Base-by-base conservation (phyloP, 345 rosid species). In the Eutrema heterophyllum region DNA sequence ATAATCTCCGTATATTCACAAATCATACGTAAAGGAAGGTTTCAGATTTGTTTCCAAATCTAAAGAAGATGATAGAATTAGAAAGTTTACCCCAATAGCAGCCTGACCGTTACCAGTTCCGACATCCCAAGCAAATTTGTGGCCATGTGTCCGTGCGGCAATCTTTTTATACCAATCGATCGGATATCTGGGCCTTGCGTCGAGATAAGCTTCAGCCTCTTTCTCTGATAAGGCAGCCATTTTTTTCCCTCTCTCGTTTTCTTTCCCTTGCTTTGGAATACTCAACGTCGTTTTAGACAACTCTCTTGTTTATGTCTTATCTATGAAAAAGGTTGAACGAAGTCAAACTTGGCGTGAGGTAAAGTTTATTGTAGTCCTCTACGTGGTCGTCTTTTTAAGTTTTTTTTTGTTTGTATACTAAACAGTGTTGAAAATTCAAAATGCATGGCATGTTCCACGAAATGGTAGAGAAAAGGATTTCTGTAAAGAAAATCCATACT, bases 41-140 rank as follows among this genome's bases (percentile, higher is more conserved):
- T 50, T 48, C 26, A 35, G 29, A 15, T 11, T 36, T 36, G 7
- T 38, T 10, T 38, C 0, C 2, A 2, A 30, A 58, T 46, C 8
- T 24, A 48, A 41, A 61, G 26, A 39, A 49, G 52, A 70, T 21
- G 5, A 57, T 9, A 26, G 9, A 54, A 0, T 44, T 10, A 30
- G 69, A 62, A 18, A 63, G 52, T 0, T 27, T 73, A 76, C 80
- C 71, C 78, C 72, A 67, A 74, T 67, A 67, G 78, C 78, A 58
- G 78, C 78, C 13, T 73, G 78, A 24, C 77, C 74, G 18, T 69
- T 75, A 21, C 79, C 79, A 14, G 74, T 68, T 26, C 79, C 80
- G 18, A 70, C 80, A 70, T 76, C 76, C 80, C 80, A 76, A 38
- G 75, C 71, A 39, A 40, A 6, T 1, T 70, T 70, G 67, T 76